phyloP scores from a whole-genome alignment of 805 yeast species.

The Ogataea ramenticola region DNA sequence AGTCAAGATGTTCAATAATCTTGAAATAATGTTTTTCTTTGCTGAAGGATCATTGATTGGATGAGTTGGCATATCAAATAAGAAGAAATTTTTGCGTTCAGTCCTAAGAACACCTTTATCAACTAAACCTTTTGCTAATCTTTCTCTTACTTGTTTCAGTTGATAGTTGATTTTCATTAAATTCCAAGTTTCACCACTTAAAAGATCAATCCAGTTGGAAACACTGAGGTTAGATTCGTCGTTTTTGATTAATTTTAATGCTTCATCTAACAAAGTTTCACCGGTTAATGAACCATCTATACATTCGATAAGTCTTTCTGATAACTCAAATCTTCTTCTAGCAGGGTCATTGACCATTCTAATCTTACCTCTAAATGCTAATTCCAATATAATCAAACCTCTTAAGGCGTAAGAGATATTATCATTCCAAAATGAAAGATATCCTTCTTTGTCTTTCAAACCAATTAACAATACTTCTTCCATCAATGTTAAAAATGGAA shows the following conservation, averaged over 20 bases:
- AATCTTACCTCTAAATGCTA: slow-evolving; percentile 86
- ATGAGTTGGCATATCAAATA: slow-evolving; percentile 98
- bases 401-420: slow-evolving; percentile 93
- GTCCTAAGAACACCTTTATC: slow-evolving; percentile 96
- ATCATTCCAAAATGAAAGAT: slow-evolving; percentile 96
- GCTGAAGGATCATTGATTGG: slow-evolving; percentile 84
- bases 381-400: slow-evolving; percentile 87
- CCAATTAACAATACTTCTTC: slow-evolving; percentile 94
- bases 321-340: slow-evolving; percentile 77
- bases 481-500: slow-evolving; percentile 84
- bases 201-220: slow-evolving; percentile 86
- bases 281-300: slow-evolving; percentile 85
- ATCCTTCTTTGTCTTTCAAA: slow-evolving; percentile 91
- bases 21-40: slow-evolving; percentile 70
- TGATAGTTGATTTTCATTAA: slow-evolving; percentile 90
- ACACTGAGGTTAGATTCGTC: slow-evolving; percentile 76
- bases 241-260: slow-evolving; percentile 79
- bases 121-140: slow-evolving; percentile 92
- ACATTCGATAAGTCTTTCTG: slow-evolving; percentile 84
- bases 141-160: slow-evolving; percentile 93
- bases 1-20: slow-evolving; percentile 65
- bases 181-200: slow-evolving; percentile 97
- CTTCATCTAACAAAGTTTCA: slow-evolving; percentile 90
- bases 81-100: slow-evolving; percentile 86
- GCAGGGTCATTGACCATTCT: slow-evolving; percentile 88